Conservation (phyloP, 2,329 filamentous ascomycete genomes). For the Pyricularia sp. region DNA sequence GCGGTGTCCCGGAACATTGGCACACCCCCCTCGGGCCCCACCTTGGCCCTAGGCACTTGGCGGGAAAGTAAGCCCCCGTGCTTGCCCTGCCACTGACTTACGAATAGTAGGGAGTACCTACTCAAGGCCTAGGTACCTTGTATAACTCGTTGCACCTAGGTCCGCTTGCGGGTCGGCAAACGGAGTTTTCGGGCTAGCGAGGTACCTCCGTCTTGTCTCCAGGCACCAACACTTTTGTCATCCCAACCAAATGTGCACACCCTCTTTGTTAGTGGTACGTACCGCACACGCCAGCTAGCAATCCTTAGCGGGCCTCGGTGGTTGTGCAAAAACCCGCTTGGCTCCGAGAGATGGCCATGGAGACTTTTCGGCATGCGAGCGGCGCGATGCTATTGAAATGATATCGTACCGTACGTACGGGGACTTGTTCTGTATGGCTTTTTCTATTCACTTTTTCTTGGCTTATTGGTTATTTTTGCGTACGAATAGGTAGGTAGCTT, state of each 20-base stretch:
- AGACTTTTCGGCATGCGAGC: neutral
- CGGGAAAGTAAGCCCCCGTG: neutral
- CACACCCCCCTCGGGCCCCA: neutral
- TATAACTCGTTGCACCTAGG: neutral
- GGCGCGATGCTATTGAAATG: neutral
- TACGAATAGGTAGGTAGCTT: neutral
- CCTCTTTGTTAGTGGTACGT: neutral
- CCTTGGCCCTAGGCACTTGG: neutral
- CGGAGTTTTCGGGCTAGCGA: neutral
- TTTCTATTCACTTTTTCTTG: neutral
- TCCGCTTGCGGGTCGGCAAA: neutral
- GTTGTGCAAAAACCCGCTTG: neutral
- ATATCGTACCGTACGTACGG: neutral
- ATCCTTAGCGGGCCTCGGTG: neutral
- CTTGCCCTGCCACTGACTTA: neutral
- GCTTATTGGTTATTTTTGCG: neutral
- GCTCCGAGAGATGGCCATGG: neutral
- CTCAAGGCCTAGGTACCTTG: neutral
- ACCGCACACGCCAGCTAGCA: neutral
- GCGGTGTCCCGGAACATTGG: neutral
- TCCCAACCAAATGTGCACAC: neutral
- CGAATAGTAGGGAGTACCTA: neutral
- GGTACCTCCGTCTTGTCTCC: neutral
- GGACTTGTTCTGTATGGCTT: too few species aligned
- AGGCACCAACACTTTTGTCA: neutral